A percentile compares a stretch with the other conserved stretches of the same genome.
Conservation (phyloP, 768 basidiomycete species). For the Goffeauzyma gilvescens region DNA sequence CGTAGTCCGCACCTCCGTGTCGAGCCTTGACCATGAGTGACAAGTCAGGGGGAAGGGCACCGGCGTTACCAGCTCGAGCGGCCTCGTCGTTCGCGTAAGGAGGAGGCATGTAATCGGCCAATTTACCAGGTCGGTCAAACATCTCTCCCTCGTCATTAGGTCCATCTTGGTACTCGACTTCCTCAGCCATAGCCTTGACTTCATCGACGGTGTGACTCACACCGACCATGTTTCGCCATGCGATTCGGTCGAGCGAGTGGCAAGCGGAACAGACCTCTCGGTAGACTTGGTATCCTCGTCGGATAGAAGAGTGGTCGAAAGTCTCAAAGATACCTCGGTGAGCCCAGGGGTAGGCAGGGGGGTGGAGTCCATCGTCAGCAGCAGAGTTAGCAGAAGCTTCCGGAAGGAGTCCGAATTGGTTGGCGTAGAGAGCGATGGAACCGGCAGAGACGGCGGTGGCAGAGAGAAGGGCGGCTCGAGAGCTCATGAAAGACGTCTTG, state of each 20-base stretch:
- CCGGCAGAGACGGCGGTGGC: slow-evolving; percentile 64
- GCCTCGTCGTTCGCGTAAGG: slow-evolving; percentile 98
- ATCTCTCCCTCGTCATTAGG: slow-evolving; percentile 88
- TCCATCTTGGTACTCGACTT: slow-evolving; percentile 89
- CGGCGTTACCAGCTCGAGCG: slow-evolving; percentile 77
- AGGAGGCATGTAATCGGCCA: slow-evolving; percentile 84
- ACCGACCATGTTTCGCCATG: slow-evolving; percentile 98
- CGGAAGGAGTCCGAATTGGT: slow-evolving; percentile 70
- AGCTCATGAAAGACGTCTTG: slow-evolving; percentile 6
- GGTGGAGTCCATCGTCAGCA: slow-evolving; percentile 86
- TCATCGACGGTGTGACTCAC: slow-evolving; percentile 91
- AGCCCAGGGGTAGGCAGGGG: slow-evolving; percentile 69
- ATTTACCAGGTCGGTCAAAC: slow-evolving; percentile 97
- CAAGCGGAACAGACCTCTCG: slow-evolving; percentile 98
- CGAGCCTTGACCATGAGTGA: slow-evolving; percentile 95
- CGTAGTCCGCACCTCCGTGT: slow-evolving; percentile 93
- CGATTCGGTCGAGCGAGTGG: slow-evolving; percentile 96
- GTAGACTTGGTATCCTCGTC: slow-evolving; percentile 90
- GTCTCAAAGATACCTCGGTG: slow-evolving; percentile 74
- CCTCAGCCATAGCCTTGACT: slow-evolving; percentile 76
- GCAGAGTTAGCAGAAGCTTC: slow-evolving; percentile 83
- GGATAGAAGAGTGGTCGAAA: slow-evolving; percentile 92
- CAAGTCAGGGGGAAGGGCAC: slow-evolving; percentile 84
- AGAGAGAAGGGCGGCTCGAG: slow-evolving; percentile 37
- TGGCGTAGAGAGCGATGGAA: slow-evolving; percentile 89